These are phyloP conservation scores for Xylariaceae sp. DNA, from an alignment of 2,329 filamentous ascomycete species.

Conservation along the genomic window DNA sequence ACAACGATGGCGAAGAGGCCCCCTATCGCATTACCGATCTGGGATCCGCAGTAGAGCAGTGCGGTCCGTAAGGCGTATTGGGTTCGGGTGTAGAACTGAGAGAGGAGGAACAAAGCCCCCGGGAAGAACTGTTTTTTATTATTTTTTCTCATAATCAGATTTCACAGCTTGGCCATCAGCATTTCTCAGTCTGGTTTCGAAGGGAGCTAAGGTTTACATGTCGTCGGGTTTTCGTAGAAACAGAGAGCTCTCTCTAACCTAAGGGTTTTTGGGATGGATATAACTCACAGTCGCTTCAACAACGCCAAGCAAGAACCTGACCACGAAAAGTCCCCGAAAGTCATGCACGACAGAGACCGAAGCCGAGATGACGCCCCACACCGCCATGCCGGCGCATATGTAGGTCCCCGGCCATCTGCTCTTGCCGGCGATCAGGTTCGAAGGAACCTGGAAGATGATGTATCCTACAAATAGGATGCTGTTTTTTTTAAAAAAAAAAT, in stretches of 20 bases:
- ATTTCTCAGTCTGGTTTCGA: not conserved
- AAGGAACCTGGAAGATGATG: constrained; percentile 34
- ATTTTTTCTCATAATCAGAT: too few species aligned
- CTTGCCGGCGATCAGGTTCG: constrained; percentile 33
- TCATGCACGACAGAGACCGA: constrained; percentile 43
- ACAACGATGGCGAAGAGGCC: constrained; percentile 32
- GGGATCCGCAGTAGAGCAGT: constrained; percentile 30
- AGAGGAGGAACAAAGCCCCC: constrained; percentile 36
- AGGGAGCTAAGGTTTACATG: too few species aligned
- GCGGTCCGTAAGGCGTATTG: constrained; percentile 32
- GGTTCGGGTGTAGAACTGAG: constrained; percentile 37
- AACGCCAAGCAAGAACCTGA: constrained; percentile 46
- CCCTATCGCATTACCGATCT: constrained; percentile 33
- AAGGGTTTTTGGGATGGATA: not conserved
- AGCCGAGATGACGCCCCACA: constrained; percentile 46
- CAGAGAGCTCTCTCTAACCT: not conserved
- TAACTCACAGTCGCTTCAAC: constrained; percentile 42
- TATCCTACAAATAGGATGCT: constrained; percentile 30
- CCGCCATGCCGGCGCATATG: constrained; percentile 43
- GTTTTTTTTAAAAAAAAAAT: too few species aligned
- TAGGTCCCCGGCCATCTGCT: constrained; percentile 42
- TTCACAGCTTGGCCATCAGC: not conserved
- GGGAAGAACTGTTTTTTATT: constrained; percentile 44
- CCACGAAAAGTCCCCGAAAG: constrained; percentile 40
- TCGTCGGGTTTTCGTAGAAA: not conserved